Evolutionary conservation across 768 basidiomycete genomes (phyloP), one percentile per base, ranked within the genome.

Genomic region (Artomyces pyxidatus): DNA sequence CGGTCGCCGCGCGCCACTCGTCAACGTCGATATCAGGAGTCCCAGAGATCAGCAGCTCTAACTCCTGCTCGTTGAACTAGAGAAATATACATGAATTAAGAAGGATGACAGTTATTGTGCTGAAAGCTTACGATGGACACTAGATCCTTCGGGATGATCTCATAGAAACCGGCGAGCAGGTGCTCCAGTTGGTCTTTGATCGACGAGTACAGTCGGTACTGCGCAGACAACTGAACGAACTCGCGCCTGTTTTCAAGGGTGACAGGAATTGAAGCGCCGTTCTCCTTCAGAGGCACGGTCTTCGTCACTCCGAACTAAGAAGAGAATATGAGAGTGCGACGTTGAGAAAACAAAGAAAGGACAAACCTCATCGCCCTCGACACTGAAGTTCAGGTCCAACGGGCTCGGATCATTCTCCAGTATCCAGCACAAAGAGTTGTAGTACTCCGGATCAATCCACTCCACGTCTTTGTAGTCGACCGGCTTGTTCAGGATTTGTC

Each of bases 21-120:
- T 99, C 96, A 2, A 97, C 91, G 58, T 98, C 94, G 55, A 99
- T 92, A 56, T 95, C 93, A n/a, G 96, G 95, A 17, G 95, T 93
- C 22, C 96, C 96, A 4, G 91, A 94, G 53, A 96, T 95, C 38
- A 96, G 76, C 14, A 96, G 74, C 65, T 96, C 93, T 26, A 96
- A 77, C 60, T 96, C 93, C 69, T 92, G 85, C 58, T 94, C 92
- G 59, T 92, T 92, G 71, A 95, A 95, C 89, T 92, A 59, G 37
- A 6, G 42, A 17, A 32, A 21, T 35, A 42, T 37, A 17, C 6
- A 35, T 66, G 54, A 49, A 60, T 60, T 1, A 22, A 28, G 16
- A 14, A 9, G 17, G 19, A 26, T 16, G 16, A 37, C 11, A 55
- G 51, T 47, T 60, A 48, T 51, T 58, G 22, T 16, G 37, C 38